Evolutionary conservation across 495 filamentous ascomycete species (phyloP), one percentile per base, ranked within the genome.

Genomic region (Platismatia glauca): DNA sequence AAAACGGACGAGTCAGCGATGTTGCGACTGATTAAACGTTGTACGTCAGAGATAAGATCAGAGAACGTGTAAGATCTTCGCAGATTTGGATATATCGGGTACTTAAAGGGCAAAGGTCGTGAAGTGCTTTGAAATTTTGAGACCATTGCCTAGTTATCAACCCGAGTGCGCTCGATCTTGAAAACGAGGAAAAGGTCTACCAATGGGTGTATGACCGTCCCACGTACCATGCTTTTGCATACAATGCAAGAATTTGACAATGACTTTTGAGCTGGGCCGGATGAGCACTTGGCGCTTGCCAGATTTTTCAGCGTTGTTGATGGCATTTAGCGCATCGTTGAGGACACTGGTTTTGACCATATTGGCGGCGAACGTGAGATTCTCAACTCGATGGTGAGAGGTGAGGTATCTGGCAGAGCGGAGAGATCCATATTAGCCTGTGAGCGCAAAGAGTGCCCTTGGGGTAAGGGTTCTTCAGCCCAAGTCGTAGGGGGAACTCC

Each of bases 221-320:
- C 34, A 89, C 90, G 64, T 93, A 97, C 94, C 95, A 79, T 98
- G 95, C 79, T 87, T 88, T 81, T 97, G 94, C 94, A 97, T 97
- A 75, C 96, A 93, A 74, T 83, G 84, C 70, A 98, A 81, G 85
- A 97, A 97, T 86, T 97, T 97, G 83, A 96, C 84, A 71, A 97
- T 97, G 82, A 97, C 94, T 86, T 98, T 98, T 72, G 93, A 97
- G 77, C 83, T 87, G 72, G 94, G 94, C 66, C 91, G 84, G 82
- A 98, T 95, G 71, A 97, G 77, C 70, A 97, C 94, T 80, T 98
- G 94, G 70, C 94, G 90, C 87, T 96, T 96, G 76, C 94, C 94
- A 69, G 86, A 82, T 87, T 97, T 97, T 85, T 98, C 94, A 82
- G 94, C 94, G 77, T 97, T 98, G 89, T 98, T 97, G 87, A 98